Evolutionary conservation across 1,139 yeast species (phyloP), one percentile per base, ranked within the genome.

Genomic region (Yamadazyma spencermartinsiae): DNA sequence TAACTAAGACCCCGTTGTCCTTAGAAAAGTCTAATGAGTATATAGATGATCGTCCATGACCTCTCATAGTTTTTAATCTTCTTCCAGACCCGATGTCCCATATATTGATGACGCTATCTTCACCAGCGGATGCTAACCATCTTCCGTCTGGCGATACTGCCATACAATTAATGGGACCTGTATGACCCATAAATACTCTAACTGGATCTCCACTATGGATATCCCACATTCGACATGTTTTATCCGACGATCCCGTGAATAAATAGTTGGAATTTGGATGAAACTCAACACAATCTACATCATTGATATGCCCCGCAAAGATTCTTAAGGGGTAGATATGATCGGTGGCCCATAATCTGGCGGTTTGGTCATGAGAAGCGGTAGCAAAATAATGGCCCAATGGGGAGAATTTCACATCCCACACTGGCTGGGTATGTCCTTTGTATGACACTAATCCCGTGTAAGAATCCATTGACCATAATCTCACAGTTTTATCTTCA

Each of bases 141-240:
- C 97, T 75, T 2, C 99, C 99, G 63, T 92, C 97, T 0, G 98
- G 98, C 0, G 96, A 85, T 8, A 88, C 95, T 0, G 95, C 89
- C 52, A 88, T 72, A 31, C 89, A 76, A 49, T 87, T 86, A 26
- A 94, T 79, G 1, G 97, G 85, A 12, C 92, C 92, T 2, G 94
- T 82, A 54, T 92, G 98, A 1, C 98, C 98, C 63, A 88, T 80
- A 59, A 94, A 92, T n/a, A 92, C 82, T 46, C 98, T 78, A 12
- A 90, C 98, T 32, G 95, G 82, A 49, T 80, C 83, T 28, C 98
- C 99, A 31, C 82, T 78, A 36, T 83, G 80, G 24, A 94, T 81
- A 61, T 94, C 98, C 99, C 99, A 94, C 97, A 94, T 87, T 49
- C 98, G 75, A 56, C 95, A 85, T 0, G 98, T 88, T 65, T 88